phyloP scores from a whole-genome alignment of 345 rosid species.

The Rhodamnia argentea region DNA sequence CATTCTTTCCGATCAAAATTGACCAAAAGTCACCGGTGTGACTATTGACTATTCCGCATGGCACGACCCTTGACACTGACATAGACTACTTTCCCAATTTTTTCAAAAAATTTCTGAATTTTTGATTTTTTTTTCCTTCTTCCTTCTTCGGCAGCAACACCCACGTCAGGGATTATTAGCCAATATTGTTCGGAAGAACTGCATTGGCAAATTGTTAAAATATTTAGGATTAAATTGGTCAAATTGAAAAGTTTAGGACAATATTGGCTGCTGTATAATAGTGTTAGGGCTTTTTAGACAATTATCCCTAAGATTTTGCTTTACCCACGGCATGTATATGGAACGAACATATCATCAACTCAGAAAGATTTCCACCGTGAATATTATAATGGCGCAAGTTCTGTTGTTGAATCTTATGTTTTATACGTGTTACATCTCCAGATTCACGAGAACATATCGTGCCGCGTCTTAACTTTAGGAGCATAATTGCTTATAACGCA shows the following conservation, averaged over 20 bases:
- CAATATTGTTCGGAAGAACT: rapidly evolving
- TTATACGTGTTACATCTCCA: neutral
- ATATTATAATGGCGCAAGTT: neutral
- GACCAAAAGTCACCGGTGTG: rapidly evolving
- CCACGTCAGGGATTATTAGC: rapidly evolving
- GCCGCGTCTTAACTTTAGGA: neutral
- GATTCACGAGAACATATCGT: neutral
- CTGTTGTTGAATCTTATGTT: neutral
- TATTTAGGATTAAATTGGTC: rapidly evolving
- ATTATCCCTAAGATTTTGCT: neutral
- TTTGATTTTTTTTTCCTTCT: neutral
- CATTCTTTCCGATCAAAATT: neutral
- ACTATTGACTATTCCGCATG: rapidly evolving
- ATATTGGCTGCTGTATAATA: rapidly evolving
- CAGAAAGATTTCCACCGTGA: neutral
- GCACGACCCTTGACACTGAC: rapidly evolving
- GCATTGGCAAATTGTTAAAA: neutral
- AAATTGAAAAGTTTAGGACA: rapidly evolving
- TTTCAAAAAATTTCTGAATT: neutral
- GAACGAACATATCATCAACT: neutral
- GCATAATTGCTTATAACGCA: neutral
- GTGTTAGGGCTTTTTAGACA: rapidly evolving
- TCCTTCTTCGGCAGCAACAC: rapidly evolving
- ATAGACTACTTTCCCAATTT: neutral
- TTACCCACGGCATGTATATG: neutral